Evolutionary conservation across 371 early-diverging fungal species (phyloP), one percentile per base, ranked within the genome.

Genomic region (Mortierella sp.): DNA sequence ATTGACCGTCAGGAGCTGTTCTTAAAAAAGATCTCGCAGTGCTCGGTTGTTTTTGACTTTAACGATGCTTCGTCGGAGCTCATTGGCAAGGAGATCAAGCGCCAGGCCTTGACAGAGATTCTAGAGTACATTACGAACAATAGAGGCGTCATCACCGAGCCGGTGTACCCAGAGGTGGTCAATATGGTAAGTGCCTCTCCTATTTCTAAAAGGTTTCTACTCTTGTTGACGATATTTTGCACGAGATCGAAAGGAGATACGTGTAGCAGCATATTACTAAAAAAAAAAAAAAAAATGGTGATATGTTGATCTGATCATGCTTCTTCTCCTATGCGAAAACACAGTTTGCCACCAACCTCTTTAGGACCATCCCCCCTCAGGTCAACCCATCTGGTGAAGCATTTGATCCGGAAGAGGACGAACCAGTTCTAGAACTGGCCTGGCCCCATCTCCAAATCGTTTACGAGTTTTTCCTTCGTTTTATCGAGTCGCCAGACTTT

Each of bases 391-490:
- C 88, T 16, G 96, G 95, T 48, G 98, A 97, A 68, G 96, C 95
- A 0, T 98, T 94, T 74, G 99, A 99, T 82, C 97, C 98, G 6
- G 99, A 99, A 75, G 99, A 99, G 76, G 99, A 99, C 79, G 99
- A 99, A 80, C 98, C 98, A 3, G 93, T 95, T 1, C 84, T 97
- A 50, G 99, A 99, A 82, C 80, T 91, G 15, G 96, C 97, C 18
- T 99, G 99, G 99, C 98, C 98, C 28, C 99, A 99, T 84, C 84
- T 98, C 57, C 97, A 96, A 81, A 88, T 97, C 52, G 98, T 99
- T 9, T 99, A 99, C 83, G 97, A 96, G 75, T 95, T 98, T 80
- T 97, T 99, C 81, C 84, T 99, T 60, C 89, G 98, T 58, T 98
- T 98, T 81, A 92, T 98, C 37, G 99, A 99, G 84, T 96, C 95